Base-by-base conservation (phyloP, 305 asterid species). In the Solanum hybrid region DNA sequence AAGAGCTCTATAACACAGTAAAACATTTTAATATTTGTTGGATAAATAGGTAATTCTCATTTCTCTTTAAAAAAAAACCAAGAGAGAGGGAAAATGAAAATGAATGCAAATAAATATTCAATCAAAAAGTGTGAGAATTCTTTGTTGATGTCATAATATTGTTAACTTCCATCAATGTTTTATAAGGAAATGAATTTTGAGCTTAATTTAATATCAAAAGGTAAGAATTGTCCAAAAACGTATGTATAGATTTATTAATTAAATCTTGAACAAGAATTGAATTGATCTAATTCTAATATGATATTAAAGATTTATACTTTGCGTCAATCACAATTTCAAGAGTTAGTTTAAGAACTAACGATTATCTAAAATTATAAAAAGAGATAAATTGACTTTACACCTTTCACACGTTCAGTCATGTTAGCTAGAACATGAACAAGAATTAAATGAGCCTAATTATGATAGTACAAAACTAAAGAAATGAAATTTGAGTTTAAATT, bases 241-340 rank as follows among this genome's bases (percentile, higher is more conserved):
- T 64, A 4, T 22, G 11, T 64, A 19, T 19, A 64, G 2, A 64
- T 64, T 22, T 64, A 22, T 64, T 64, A 64, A 64, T 4, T 22
- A 64, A 8, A 19, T n/a, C 1, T 64, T 22, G 0, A 40, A 71
- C 3, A 6, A 10, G 9, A 71, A 71, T 26, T 5, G 0, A 15
- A 71, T 71, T 6, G 5, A 5, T 71, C 9, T 26, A 26, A 11
- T 24, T 69, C 4, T 71, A 24, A 26, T 26, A 12, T 2, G 34
- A 71, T 71, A 11, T 11, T 10, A 69, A 69, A 24, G 0, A 69
- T 24, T 10, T 0, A 10, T 10, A 69, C 15, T 66, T 24, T 24
- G 4, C 1, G 0, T 2, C 15, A 4, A 69, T 10, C 8, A 69
- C 1, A 10, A 0, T 26, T 29, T 0, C 1, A 14, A 73, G 1